phyloP scores from a whole-genome alignment of 2,329 filamentous ascomycete species.

The Ascomycota sp. region DNA sequence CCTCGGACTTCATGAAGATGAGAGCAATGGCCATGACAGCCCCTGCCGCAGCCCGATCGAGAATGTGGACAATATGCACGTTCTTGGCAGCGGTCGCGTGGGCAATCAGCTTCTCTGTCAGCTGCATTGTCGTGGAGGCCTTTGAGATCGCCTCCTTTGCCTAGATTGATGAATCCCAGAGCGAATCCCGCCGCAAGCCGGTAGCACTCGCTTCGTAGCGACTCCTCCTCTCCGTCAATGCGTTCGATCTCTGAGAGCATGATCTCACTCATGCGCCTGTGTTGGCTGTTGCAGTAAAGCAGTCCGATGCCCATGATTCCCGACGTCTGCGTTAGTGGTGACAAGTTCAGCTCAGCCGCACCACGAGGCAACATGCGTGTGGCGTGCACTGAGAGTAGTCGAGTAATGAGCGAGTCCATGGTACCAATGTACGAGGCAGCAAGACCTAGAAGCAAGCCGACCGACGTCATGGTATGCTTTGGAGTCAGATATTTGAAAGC shows the following conservation, averaged over 20 bases:
- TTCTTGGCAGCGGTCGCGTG: slow-evolving; percentile 79
- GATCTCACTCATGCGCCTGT: slow-evolving; percentile 95
- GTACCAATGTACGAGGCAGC: slow-evolving; percentile 89
- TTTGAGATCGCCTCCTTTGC: slow-evolving; percentile 69
- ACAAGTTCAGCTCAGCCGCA: slow-evolving; percentile 84
- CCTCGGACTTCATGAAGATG: slow-evolving; percentile 94
- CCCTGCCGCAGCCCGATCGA: slow-evolving; percentile 85
- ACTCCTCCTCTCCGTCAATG: slow-evolving; percentile 57
- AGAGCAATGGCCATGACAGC: slow-evolving; percentile 77
- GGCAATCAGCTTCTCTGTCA: slow-evolving; percentile 71
- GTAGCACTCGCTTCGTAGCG: slow-evolving; percentile 85
- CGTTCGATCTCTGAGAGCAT: slow-evolving; percentile 97
- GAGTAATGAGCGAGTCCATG: slow-evolving; percentile 90
- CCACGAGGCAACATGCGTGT: slow-evolving; percentile 84
- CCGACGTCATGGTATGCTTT: slow-evolving; percentile 98
- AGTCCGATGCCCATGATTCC: slow-evolving; percentile 94
- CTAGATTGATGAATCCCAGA: slow-evolving; percentile 83
- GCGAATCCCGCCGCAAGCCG: slow-evolving; percentile 84
- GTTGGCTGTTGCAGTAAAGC: slow-evolving; percentile 85
- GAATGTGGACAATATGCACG: slow-evolving; percentile 75
- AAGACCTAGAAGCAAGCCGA: slow-evolving; percentile 78
- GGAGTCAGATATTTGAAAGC: slow-evolving; percentile 98
- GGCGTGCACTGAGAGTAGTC: slow-evolving; percentile 84
- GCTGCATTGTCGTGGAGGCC: slow-evolving; percentile 86
- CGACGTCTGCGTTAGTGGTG: slow-evolving; percentile 81